Evolutionary conservation across 2,329 filamentous ascomycete species (phyloP).

Genomic region (Sordariomycetes sp.): DNA sequence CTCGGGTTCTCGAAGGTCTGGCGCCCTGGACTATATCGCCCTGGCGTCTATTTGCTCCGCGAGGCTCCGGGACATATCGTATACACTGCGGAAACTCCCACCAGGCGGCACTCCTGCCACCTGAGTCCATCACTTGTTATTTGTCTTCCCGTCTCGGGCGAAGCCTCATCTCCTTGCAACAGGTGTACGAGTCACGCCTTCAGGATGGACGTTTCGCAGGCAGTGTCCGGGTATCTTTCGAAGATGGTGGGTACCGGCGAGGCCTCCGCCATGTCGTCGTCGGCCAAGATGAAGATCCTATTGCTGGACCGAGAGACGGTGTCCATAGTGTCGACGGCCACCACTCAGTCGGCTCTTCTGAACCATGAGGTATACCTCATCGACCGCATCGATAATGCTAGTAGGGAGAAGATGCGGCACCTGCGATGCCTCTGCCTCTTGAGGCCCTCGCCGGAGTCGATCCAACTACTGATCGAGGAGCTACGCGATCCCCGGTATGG

Average conservation of each 20-base stretch:
- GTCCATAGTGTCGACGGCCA: conserved; percentile 85
- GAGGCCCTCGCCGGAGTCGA: conserved; percentile 81
- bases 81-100: neutral
- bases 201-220: conserved; percentile 86
- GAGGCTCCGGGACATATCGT: neutral
- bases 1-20: neutral
- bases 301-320: conserved; percentile 90
- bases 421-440: conserved; percentile 88
- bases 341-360: conserved; percentile 87
- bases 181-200: neutral
- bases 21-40: neutral
- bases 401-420: conserved; percentile 96
- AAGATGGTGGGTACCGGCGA: conserved; percentile 74
- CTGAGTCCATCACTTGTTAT: neutral
- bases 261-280: conserved; percentile 50
- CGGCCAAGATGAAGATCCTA: conserved; percentile 96
- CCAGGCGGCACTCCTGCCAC: neutral
- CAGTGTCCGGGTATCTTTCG: conserved; percentile 87
- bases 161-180: neutral
- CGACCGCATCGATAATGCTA: conserved; percentile 82
- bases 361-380: conserved; percentile 98
- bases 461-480: conserved; percentile 91
- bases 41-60: no score
- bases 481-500: conserved; percentile 93
- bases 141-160: neutral